Evolutionary conservation across 1,284 basidiomycete genomes (phyloP), one percentile per base, ranked within the genome.

Genomic region (Hypsizygus ulmarius): DNA sequence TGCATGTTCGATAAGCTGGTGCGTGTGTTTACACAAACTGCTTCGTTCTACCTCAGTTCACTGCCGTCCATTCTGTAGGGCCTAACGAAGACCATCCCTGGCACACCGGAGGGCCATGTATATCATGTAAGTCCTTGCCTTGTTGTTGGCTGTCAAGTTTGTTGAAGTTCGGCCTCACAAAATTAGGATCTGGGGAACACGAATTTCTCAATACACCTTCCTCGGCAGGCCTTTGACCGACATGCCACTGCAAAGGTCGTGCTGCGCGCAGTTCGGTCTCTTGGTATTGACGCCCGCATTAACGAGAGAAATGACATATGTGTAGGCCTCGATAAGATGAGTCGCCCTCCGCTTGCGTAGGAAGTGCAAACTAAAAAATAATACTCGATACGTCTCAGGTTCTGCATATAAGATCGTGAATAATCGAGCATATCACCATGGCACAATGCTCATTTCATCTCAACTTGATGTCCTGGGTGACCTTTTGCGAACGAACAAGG

Each of bases 1-100:
- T 99, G 97, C 73, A 92, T 98, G 74, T 96, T 97, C 63, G 88
- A 96, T 70, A 98, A 97, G 70, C 79, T 99, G 56, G 92, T 93
- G 55, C 59, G 86, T 64, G 47, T 40, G 28, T 40, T 16, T 21
- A 16, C 10, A 39, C 33, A 32, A 29, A 19, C 36, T 38, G 1
- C 46, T 9, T 32, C 44, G 5, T 32, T 39, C 42, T 18, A 30
- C 27, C 3, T 16, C 10, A 42, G 15, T 18, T 50, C 11, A 33
- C 28, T 18, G 42, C n/a, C 12, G n/a, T 48, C 16, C 51, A 43
- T 29, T 39, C 41, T 42, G 4, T 57, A 97, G 94, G 93, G 93
- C 61, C 77, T 98, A 47, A 82, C 78, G 46, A 99, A 99, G 76
- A 86, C 81, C 49, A 97, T 99, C 57, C 96, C 97, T 28, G 95